Evolutionary conservation across 768 basidiomycete genomes (phyloP).

Genomic region (Pleurotus djamor): DNA sequence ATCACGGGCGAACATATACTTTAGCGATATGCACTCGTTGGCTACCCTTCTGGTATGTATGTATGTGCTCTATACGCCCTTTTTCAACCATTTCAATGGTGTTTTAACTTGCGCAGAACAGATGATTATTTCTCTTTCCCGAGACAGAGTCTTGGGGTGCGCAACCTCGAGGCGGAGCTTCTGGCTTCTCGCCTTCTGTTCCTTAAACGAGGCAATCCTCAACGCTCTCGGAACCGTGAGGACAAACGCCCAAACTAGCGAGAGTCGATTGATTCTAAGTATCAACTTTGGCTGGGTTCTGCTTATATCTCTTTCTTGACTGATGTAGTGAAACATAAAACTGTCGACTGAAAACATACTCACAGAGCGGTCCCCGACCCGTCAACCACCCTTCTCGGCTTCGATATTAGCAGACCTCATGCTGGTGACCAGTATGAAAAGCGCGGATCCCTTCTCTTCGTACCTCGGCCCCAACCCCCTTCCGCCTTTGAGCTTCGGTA

Average conservation of each 20-base stretch:
- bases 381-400: not conserved
- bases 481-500: not conserved
- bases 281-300: too few relatives aligned
- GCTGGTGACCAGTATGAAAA: not conserved
- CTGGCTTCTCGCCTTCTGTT: constrained; percentile 1
- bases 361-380: not conserved
- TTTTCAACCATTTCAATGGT: too few relatives aligned
- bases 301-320: too few relatives aligned
- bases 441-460: constrained; percentile 7
- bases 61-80: not conserved
- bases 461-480: not conserved
- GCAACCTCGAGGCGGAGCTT: not conserved
- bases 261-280: too few relatives aligned
- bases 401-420: not conserved
- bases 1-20: not conserved
- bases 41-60: not conserved
- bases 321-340: too few relatives aligned
- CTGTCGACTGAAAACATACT: too few relatives aligned
- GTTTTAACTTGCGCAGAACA: too few relatives aligned
- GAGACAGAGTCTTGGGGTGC: too few relatives aligned
- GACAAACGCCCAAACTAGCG: too few relatives aligned
- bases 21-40: too few relatives aligned
- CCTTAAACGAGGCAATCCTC: not conserved
- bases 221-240: not conserved
- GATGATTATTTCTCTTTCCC: too few relatives aligned